Base-by-base conservation (phyloP, 192 early-diverging fungal genomes). In the Chytriomyces confervae region DNA sequence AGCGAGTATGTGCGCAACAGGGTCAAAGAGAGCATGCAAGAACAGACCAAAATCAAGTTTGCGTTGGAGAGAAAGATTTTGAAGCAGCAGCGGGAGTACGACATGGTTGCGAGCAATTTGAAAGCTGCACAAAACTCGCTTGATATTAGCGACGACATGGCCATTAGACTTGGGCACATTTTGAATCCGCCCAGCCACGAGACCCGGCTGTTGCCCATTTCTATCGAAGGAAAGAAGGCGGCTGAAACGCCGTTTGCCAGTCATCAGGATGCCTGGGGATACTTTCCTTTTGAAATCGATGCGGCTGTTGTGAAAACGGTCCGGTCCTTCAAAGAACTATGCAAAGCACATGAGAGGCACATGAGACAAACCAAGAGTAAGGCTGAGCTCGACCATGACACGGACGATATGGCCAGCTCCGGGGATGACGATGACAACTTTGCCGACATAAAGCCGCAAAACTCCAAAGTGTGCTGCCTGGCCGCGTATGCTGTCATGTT, bases 21-120 rank as follows among this genome's bases (percentile, higher is more conserved):
- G 6, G 84, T 89, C 60, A 86, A 84, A 53, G 88, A 89, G 66
- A 78, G 82, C 50, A 60, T 87, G 53, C 82, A 84, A 66, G 88
- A 89, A 76, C 81, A 82, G 50, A 76, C 77, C 43, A 86, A 86
- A 70, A 76, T 87, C 36, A 89, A 89, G 73, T 85, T 84, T 74
- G 64, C 69, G 16, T 63, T 89, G 23, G 88, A 89, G 74, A 49
- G 88, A 50, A 82, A 86, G 66, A 87, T 87, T 57, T 72, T 80
- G 20, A 89, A 89, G 76, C 45, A 49, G 11, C 72, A 66, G 24
- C 75, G 87, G 11, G 85, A 86, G 16, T 69, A 79, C 18, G 83
- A 88, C 47, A 62, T 49, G 13, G 64, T 51, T 47, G 13, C 29
- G 1, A 57, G 48, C 6, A 70, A 74, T 24, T 45, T 82, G 27